These are phyloP conservation scores for Edaphochlamys debaryana DNA, from an alignment of 139 green algal species.

Conservation along the genomic window DNA sequence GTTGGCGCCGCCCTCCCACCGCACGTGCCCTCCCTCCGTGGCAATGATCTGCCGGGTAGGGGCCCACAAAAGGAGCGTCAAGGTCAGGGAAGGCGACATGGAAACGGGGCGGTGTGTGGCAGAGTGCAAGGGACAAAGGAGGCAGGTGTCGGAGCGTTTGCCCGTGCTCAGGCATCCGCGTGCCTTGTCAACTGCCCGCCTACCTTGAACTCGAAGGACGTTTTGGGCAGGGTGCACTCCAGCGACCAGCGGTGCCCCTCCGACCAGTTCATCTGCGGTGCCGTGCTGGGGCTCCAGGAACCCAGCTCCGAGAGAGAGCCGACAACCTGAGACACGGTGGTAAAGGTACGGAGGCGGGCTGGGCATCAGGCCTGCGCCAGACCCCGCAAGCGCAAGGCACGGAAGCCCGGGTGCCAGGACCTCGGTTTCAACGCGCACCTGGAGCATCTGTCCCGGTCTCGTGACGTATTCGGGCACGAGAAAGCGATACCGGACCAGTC, in stretches of 20 bases:
- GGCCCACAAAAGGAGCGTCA: too few relatives aligned
- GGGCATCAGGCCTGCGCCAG: not conserved
- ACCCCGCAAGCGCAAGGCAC: not conserved
- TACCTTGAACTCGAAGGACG: conserved; percentile 36
- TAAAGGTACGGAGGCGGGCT: not conserved
- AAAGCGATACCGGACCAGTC: conserved; percentile 18
- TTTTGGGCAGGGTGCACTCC: conserved; percentile 3
- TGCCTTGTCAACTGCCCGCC: too few relatives aligned
- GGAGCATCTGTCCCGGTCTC: not conserved
- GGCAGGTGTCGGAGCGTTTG: too few relatives aligned
- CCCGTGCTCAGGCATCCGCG: too few relatives aligned
- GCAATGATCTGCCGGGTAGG: conserved; percentile 22
- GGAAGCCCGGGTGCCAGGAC: not conserved
- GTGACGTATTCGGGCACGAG: conserved; percentile 6
- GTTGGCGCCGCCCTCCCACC: conserved; percentile 36
- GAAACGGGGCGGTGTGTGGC: too few relatives aligned
- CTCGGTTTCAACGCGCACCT: not conserved
- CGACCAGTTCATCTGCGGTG: not conserved
- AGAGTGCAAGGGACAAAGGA: too few relatives aligned
- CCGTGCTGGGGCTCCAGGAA: not conserved
- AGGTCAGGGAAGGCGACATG: too few relatives aligned
- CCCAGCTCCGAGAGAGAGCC: conserved; percentile 25
- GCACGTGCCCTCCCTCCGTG: not conserved
- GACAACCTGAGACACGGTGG: conserved; percentile 2
- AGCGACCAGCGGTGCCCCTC: conserved; percentile 29